These are phyloP conservation scores for Symbiodinium natans DNA, from an alignment of 73 alveolate species.

Conservation along the genomic window DNA sequence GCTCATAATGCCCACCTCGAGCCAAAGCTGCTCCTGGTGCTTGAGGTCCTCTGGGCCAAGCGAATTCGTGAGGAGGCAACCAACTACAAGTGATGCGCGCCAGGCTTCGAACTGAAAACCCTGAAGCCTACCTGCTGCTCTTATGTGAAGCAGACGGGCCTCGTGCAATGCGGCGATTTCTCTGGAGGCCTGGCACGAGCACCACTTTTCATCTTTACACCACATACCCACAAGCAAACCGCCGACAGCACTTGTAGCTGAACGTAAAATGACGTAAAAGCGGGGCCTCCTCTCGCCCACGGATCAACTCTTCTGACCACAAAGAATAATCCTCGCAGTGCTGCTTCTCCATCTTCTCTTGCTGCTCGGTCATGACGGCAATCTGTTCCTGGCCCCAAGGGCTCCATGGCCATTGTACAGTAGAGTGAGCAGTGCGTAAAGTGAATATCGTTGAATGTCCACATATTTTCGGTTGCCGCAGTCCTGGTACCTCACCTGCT, in stretches of 20 bases:
- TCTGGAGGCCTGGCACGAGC: conserved; percentile 3
- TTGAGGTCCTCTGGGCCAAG: conserved; percentile 20
- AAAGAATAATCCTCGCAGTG: conserved; percentile 71
- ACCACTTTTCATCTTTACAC: not conserved
- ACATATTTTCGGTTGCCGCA: not conserved
- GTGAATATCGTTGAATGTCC: not conserved
- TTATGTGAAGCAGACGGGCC: conserved; percentile 10
- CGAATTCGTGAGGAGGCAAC: too few relatives aligned
- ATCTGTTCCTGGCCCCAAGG: not conserved
- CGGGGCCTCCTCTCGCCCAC: conserved; percentile 24
- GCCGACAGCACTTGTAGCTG: not conserved
- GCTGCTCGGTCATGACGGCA: conserved; percentile 10
- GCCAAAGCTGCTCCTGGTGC: conserved; percentile 58
- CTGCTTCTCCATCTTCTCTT: conserved; percentile 43
- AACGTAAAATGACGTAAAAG: too few relatives aligned
- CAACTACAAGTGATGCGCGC: too few relatives aligned
- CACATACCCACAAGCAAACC: not conserved
- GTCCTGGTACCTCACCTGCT: conserved; percentile 37
- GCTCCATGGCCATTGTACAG: not conserved
- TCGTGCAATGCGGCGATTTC: conserved; percentile 53
- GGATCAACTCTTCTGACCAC: conserved; percentile 74
- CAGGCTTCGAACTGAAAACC: too few relatives aligned
- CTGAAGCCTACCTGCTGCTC: not conserved
- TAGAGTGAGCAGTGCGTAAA: not conserved
- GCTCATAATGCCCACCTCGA: too few relatives aligned